Percentiles rank a stretch among this genome's conserved stretches.
Conservation (phyloP, 805 yeast species). For the Wickerhamiella cacticola region DNA sequence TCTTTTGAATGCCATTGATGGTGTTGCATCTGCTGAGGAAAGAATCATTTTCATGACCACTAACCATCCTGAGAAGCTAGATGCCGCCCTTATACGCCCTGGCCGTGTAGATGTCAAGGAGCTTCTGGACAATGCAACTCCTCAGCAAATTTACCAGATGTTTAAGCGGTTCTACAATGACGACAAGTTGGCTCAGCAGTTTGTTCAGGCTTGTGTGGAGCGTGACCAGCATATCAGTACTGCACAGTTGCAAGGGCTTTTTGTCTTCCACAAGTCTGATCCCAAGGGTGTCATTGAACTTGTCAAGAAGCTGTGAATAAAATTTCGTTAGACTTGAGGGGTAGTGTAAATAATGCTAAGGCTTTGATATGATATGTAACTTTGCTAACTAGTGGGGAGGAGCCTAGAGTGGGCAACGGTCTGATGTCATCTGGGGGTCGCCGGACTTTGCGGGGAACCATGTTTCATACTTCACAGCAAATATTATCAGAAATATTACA, state of each 20-base stretch:
- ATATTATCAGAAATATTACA: too few relatives aligned
- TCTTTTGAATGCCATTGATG: slow-evolving; percentile 83
- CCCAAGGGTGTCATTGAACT: slow-evolving; percentile 64
- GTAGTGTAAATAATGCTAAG: too few relatives aligned
- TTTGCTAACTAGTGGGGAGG: too few relatives aligned
- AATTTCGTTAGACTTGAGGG: too few relatives aligned
- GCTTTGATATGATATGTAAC: too few relatives aligned
- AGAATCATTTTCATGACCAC: slow-evolving; percentile 96
- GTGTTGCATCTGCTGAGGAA: slow-evolving; percentile 96
- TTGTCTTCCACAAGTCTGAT: slow-evolving; percentile 78
- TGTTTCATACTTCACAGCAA: too few relatives aligned
- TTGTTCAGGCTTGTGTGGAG: slow-evolving; percentile 35
- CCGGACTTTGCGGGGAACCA: too few relatives aligned
- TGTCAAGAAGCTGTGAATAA: slow-evolving; percentile 30
- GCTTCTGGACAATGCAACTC: slow-evolving; percentile 75
- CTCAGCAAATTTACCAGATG: slow-evolving; percentile 69
- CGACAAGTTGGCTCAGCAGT: slow-evolving; percentile 43
- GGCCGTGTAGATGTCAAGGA: slow-evolving; percentile 86
- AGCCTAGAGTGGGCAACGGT: too few relatives aligned
- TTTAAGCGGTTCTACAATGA: slow-evolving; percentile 73
- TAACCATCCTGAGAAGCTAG: slow-evolving; percentile 87
- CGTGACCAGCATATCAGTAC: slow-evolving; percentile 60
- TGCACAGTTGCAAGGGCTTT: slow-evolving; percentile 90
- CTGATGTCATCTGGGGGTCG: too few relatives aligned
- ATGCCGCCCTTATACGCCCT: slow-evolving; percentile 87